These are phyloP conservation scores for Anacardium occidentale DNA, from an alignment of 345 rosid genomes.

Conservation along the genomic window DNA sequence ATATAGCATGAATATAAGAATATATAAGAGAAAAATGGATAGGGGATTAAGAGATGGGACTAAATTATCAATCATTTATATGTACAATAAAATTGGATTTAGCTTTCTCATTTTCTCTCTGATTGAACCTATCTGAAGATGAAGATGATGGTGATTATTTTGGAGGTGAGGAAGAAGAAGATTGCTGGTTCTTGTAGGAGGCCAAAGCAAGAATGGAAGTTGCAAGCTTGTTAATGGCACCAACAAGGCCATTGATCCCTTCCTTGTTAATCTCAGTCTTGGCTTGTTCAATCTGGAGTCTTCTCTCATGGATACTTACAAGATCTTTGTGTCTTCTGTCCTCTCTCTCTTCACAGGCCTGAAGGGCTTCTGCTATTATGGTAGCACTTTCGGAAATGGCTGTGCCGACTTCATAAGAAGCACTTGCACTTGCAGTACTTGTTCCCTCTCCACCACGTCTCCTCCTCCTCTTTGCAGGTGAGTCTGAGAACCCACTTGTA, in stretches of 20 bases:
- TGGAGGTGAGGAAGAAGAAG: constrained; percentile 17
- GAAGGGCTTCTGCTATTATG: constrained; percentile 75
- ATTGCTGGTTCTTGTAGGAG: constrained; percentile 39
- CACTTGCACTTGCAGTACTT: constrained; percentile 28
- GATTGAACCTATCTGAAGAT: not conserved
- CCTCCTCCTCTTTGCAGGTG: constrained; percentile 63
- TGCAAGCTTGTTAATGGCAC: constrained; percentile 83
- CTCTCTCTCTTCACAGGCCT: constrained; percentile 61
- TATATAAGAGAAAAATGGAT: constrained; percentile 12
- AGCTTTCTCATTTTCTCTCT: not conserved
- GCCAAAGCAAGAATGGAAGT: constrained; percentile 73
- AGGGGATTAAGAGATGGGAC: not conserved
- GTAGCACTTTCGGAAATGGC: constrained; percentile 73
- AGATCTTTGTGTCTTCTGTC: constrained; percentile 72
- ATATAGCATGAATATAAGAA: not conserved
- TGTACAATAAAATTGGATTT: constrained; percentile 20
- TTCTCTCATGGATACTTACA: constrained; percentile 59
- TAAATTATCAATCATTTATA: constrained; percentile 13
- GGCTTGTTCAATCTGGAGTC: constrained; percentile 65
- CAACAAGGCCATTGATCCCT: constrained; percentile 65
- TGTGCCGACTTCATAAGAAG: constrained; percentile 41
- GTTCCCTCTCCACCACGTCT: constrained; percentile 31
- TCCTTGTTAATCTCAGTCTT: constrained; percentile 56
- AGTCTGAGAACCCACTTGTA: constrained; percentile 70
- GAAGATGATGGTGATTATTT: constrained; percentile 14